phyloP scores from a whole-genome alignment of 164 flowering plant species.

The Akebia trifoliata region DNA sequence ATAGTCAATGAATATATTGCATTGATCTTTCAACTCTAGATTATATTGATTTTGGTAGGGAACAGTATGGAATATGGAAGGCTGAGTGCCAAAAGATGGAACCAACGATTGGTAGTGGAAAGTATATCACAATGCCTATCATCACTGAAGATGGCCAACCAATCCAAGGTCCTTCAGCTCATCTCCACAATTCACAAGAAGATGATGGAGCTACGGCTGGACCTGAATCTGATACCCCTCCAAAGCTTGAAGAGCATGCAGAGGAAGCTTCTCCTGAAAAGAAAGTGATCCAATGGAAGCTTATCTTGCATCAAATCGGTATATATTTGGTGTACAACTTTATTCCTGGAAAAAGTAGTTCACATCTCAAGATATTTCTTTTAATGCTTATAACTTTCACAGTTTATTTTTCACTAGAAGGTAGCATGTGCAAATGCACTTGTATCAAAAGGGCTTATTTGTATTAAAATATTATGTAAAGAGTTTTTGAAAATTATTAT shows the following conservation, averaged over 20 bases:
- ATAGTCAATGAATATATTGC: not conserved
- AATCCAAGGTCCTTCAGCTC: slow-evolving; percentile 27
- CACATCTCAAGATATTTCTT: not conserved
- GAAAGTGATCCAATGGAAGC: slow-evolving; percentile 71
- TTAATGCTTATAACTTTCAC: not conserved
- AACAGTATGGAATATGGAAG: slow-evolving; percentile 63
- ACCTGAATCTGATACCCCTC: slow-evolving; percentile 6
- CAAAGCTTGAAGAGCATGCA: slow-evolving; percentile 5
- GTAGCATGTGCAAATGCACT: no score
- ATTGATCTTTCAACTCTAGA: not conserved
- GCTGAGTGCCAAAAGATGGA: slow-evolving; percentile 67
- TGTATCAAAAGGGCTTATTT: no score
- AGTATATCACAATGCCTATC: slow-evolving; percentile 50
- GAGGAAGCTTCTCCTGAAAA: slow-evolving; percentile 28
- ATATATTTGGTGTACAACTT: slow-evolving; percentile 6
- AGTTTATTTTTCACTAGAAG: slow-evolving; percentile 2
- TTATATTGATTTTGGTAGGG: slow-evolving; percentile 34
- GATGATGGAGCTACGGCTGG: slow-evolving; percentile 5
- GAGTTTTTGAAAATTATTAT: no score
- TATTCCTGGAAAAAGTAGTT: no score
- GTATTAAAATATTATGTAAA: no score
- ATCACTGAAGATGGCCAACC: slow-evolving; percentile 63
- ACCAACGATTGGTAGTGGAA: slow-evolving; percentile 73
- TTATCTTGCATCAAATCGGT: slow-evolving; percentile 80
- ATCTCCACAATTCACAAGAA: slow-evolving; percentile 10